Evolutionary conservation across 2,329 filamentous ascomycete species (phyloP).

Genomic region (Fusarium sp.): DNA sequence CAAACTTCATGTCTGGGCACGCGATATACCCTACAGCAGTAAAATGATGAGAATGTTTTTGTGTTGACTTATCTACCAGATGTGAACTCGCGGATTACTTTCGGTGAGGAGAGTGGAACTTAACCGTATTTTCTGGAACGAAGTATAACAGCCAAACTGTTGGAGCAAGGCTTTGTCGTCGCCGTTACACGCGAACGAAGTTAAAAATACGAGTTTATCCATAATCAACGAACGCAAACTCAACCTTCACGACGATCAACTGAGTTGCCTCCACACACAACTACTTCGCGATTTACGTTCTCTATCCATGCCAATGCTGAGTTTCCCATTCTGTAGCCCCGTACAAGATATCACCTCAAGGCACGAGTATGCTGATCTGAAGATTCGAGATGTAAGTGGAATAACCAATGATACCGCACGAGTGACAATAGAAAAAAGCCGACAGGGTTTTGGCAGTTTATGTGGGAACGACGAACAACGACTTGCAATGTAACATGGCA

Average conservation of each 20-base stretch:
- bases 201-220: too few species aligned
- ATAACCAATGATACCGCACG: background rate
- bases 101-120: too few species aligned
- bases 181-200: too few species aligned
- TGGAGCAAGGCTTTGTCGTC: too few species aligned
- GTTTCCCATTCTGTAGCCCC: fast-evolving
- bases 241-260: background rate
- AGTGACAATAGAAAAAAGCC: background rate
- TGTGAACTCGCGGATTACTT: too few species aligned
- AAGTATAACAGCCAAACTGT: too few species aligned
- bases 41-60: background rate
- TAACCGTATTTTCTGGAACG: too few species aligned
- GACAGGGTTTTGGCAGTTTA: background rate
- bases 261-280: background rate
- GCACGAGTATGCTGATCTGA: fast-evolving
- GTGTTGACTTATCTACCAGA: background rate
- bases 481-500: background rate
- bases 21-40: background rate
- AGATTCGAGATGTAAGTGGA: background rate
- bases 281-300: background rate
- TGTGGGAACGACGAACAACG: background rate
- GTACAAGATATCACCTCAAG: background rate
- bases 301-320: background rate
- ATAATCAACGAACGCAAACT: too few species aligned
- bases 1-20: background rate